These are phyloP conservation scores for Sisymbrium irio DNA, from an alignment of 345 rosid species.

Conservation along the genomic window DNA sequence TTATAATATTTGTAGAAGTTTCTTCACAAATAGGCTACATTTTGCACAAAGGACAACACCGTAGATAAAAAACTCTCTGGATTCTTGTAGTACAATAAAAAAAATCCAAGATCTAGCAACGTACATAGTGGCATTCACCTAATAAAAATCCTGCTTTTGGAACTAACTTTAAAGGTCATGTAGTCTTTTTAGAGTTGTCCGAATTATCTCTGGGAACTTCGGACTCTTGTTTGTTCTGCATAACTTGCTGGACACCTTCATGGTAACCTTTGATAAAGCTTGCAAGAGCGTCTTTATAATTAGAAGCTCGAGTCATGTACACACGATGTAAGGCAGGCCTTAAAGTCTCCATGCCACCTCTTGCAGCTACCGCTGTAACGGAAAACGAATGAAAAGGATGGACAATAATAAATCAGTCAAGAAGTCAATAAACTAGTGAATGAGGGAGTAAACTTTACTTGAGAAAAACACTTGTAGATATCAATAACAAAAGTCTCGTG, in stretches of 20 bases:
- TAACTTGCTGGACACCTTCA: conserved; percentile 70
- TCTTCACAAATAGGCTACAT: conserved; percentile 17
- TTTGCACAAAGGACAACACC: neutral
- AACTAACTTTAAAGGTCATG: conserved; percentile 4
- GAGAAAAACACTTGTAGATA: neutral
- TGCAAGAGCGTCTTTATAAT: conserved; percentile 75
- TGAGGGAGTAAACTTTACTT: neutral
- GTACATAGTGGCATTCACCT: conserved; percentile 14
- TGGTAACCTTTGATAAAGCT: conserved; percentile 76
- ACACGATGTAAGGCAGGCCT: conserved; percentile 86
- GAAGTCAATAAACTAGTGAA: neutral
- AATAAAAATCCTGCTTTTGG: conserved; percentile 12
- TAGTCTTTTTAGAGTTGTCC: conserved; percentile 26
- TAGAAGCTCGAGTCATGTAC: conserved; percentile 86
- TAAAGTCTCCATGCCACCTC: conserved; percentile 90
- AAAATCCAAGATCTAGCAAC: conserved; percentile 13
- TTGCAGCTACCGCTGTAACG: conserved; percentile 75
- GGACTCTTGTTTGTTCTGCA: conserved; percentile 53
- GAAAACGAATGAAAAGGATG: neutral
- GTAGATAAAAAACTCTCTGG: neutral
- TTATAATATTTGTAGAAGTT: neutral
- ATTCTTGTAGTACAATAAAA: conserved; percentile 17
- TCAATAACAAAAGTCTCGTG: neutral
- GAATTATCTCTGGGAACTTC: conserved; percentile 19
- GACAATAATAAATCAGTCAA: neutral